A percentile compares a stretch with the other conserved stretches of the same genome.
Evolutionary conservation across 176 grass and related monocot genomes (phyloP).

Genomic region (Oryza longistaminata): DNA sequence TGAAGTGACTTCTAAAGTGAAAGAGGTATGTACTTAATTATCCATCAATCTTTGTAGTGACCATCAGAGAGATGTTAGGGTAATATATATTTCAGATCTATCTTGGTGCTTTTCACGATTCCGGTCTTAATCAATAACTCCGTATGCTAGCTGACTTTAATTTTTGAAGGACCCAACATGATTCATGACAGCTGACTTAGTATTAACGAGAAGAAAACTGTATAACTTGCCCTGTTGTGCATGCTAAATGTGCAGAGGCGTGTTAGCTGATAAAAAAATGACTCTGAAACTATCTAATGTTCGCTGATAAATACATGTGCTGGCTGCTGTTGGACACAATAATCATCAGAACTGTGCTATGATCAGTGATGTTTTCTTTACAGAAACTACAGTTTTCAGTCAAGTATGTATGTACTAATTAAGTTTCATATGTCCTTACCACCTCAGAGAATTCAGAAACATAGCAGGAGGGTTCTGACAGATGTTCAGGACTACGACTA

Average conservation of each 20-base stretch:
- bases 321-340: not conserved
- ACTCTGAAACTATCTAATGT: not conserved
- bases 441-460: constrained; percentile 27
- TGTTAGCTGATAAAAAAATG: not conserved
- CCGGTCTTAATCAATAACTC: not conserved
- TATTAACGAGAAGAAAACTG: not conserved
- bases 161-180: not conserved
- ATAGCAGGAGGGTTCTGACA: constrained; percentile 38
- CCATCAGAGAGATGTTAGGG: not conserved
- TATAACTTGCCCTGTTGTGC: not conserved
- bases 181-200: not conserved
- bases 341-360: not conserved
- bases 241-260: not conserved
- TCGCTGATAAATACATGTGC: not conserved
- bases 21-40: constrained; percentile 26
- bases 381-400: not conserved
- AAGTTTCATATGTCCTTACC: not conserved
- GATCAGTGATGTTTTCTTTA: not conserved
- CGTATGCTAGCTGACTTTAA: not conserved
- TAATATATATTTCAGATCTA: not conserved
- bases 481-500: constrained; percentile 78
- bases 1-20: not conserved
- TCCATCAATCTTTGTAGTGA: not conserved
- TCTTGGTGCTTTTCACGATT: not conserved
- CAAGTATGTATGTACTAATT: not conserved